A percentile compares a stretch with the other conserved stretches of the same genome.
Conservation (phyloP, 106 monocot species). For the Gastrodia elata region DNA sequence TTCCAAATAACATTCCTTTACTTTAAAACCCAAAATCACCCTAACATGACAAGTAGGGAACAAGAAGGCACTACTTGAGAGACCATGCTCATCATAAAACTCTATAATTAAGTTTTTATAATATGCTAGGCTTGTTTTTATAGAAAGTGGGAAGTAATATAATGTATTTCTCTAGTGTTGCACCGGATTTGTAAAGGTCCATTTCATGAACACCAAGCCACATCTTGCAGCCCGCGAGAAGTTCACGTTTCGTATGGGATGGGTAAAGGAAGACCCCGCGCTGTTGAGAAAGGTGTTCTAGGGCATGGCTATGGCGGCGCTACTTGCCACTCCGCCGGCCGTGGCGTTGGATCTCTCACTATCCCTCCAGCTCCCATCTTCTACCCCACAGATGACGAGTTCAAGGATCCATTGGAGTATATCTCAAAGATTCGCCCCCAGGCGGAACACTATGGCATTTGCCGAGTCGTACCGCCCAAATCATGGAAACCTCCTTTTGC, state of each 20-base stretch:
- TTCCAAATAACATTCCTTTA: too few species aligned
- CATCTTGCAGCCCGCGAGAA: conserved; percentile 4
- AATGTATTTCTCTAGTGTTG: too few species aligned
- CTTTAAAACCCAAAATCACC: too few species aligned
- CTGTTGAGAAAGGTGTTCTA: conserved; percentile 27
- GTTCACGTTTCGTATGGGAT: conserved; percentile 4
- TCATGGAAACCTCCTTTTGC: conserved; percentile 64
- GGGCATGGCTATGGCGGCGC: conserved; percentile 9
- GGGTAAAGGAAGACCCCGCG: conserved; percentile 27
- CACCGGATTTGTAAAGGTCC: not conserved
- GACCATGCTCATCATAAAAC: too few species aligned
- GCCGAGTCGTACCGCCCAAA: conserved; percentile 65
- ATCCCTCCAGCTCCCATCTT: conserved; percentile 46
- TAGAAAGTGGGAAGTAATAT: too few species aligned
- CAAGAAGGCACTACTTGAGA: too few species aligned
- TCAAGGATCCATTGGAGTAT: conserved; percentile 46
- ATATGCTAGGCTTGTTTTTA: too few species aligned
- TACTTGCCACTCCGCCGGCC: not conserved
- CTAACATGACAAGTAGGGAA: too few species aligned
- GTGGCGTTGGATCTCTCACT: not conserved
- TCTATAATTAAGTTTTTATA: too few species aligned
- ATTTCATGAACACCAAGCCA: not conserved
- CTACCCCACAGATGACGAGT: conserved; percentile 53
- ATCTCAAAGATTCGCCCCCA: conserved; percentile 52
- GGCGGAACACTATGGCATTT: conserved; percentile 70